Evolutionary conservation across 116 monocot species (phyloP).

Genomic region (Cymodocea nodosa): DNA sequence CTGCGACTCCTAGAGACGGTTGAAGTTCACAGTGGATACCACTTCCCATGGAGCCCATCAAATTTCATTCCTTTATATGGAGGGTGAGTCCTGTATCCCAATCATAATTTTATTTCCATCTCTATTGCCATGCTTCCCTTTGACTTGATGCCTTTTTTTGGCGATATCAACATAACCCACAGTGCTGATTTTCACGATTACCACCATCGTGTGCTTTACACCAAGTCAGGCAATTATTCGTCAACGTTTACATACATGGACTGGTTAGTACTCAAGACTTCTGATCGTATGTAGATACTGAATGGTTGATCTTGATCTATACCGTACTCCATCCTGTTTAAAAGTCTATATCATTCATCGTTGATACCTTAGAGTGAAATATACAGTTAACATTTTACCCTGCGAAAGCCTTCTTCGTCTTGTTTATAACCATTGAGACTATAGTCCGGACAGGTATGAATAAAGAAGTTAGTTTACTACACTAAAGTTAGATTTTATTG

Average conservation of each 20-base stretch:
- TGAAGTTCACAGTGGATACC: slow-evolving; percentile 78
- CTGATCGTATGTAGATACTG: too few relatives aligned
- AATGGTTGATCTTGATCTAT: too few relatives aligned
- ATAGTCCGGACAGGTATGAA: too few relatives aligned
- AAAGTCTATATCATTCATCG: too few relatives aligned
- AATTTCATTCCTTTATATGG: slow-evolving; percentile 82
- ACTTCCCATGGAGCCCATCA: slow-evolving; percentile 91
- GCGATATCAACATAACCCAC: not conserved
- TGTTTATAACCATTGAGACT: too few relatives aligned
- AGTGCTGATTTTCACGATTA: slow-evolving; percentile 89
- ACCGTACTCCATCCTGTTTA: too few relatives aligned
- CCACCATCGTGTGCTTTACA: slow-evolving; percentile 81
- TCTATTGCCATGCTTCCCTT: too few relatives aligned
- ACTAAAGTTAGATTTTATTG: too few relatives aligned
- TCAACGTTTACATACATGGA: slow-evolving; percentile 92
- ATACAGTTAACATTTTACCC: too few relatives aligned
- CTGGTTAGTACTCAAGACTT: slow-evolving; percentile 30
- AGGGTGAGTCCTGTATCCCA: slow-evolving; percentile 50
- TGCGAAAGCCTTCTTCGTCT: too few relatives aligned
- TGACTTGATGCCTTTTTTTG: slow-evolving; percentile 2
- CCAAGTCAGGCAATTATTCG: slow-evolving; percentile 77
- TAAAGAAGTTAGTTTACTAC: too few relatives aligned
- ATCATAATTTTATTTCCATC: not conserved
- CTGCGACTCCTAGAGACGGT: slow-evolving; percentile 84
- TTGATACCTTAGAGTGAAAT: too few relatives aligned